Evolutionary conservation across 2,329 filamentous ascomycete species (phyloP).

Genomic region (Aspergillus sp.): DNA sequence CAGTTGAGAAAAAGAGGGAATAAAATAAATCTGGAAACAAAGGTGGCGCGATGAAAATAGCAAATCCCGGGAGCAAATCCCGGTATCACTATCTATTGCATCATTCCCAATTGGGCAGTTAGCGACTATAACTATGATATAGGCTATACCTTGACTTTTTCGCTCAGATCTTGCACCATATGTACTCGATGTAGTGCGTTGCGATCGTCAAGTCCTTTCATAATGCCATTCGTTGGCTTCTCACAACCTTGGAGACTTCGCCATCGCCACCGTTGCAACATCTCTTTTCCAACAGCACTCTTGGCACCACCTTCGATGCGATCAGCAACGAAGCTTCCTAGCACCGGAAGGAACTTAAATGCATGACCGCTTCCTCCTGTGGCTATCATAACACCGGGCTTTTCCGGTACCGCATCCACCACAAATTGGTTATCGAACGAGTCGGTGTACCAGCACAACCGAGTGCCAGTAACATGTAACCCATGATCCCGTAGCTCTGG

Average conservation of each 20-base stretch:
- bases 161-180: conserved; percentile 55
- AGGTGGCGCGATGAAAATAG: background rate
- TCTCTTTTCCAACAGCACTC: conserved; percentile 10
- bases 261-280: conserved; percentile 18
- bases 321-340: conserved; percentile 51
- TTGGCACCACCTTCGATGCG: conserved; percentile 38
- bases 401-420: conserved; percentile 46
- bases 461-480: conserved; percentile 37
- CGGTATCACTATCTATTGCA: background rate
- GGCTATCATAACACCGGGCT: conserved; percentile 50
- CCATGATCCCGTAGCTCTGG: conserved; percentile 37
- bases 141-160: no score
- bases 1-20: background rate
- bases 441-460: conserved; percentile 53
- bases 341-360: conserved; percentile 56
- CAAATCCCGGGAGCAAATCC: background rate
- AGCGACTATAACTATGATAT: background rate
- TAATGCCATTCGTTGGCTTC: background rate
- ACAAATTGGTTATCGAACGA: conserved; percentile 51
- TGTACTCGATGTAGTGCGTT: background rate
- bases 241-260: conserved; percentile 6
- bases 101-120: background rate
- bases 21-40: background rate
- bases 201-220: background rate
- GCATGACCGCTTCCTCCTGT: conserved; percentile 57